Evolutionary conservation across 176 grass and related monocot genomes (phyloP).

Genomic region (Zoysia japonica): DNA sequence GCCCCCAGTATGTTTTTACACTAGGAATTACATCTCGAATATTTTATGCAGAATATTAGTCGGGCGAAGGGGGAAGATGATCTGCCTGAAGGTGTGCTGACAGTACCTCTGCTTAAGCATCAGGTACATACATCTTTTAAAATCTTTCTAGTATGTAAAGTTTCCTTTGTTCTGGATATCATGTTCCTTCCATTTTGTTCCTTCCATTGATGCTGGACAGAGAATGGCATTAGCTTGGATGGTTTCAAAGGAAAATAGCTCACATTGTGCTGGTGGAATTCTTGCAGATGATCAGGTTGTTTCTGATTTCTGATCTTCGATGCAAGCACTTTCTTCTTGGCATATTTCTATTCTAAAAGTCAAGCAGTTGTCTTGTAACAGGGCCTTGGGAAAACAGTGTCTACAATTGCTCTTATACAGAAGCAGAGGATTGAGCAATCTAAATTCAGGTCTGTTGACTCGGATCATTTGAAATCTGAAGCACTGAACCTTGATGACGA

Average conservation of each 20-base stretch:
- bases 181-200: constrained; percentile 35
- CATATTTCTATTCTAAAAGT: constrained; percentile 37
- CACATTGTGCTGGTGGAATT: constrained; percentile 91
- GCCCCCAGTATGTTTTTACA: constrained; percentile 16
- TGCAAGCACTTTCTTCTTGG: background rate
- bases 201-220: constrained; percentile 54
- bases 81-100: constrained; percentile 74
- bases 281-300: constrained; percentile 99
- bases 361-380: constrained; percentile 50
- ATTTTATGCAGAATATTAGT: constrained; percentile 69
- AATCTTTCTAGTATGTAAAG: constrained; percentile 20
- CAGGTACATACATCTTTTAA: constrained; percentile 57
- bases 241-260: constrained; percentile 93
- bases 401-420: constrained; percentile 92
- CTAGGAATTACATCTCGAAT: constrained; percentile 29
- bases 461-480: constrained; percentile 72
- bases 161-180: constrained; percentile 27
- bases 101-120: constrained; percentile 88
- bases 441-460: constrained; percentile 72
- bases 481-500: constrained; percentile 91
- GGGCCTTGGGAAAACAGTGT: constrained; percentile 98
- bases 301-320: constrained; percentile 34
- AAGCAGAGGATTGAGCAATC: constrained; percentile 86
- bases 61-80: constrained; percentile 80
- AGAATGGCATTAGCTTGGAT: constrained; percentile 99